Evolutionary conservation across 2,329 filamentous ascomycete species (phyloP), one percentile per base, ranked within the genome.

Genomic region (Sarocladium brachiariae): DNA sequence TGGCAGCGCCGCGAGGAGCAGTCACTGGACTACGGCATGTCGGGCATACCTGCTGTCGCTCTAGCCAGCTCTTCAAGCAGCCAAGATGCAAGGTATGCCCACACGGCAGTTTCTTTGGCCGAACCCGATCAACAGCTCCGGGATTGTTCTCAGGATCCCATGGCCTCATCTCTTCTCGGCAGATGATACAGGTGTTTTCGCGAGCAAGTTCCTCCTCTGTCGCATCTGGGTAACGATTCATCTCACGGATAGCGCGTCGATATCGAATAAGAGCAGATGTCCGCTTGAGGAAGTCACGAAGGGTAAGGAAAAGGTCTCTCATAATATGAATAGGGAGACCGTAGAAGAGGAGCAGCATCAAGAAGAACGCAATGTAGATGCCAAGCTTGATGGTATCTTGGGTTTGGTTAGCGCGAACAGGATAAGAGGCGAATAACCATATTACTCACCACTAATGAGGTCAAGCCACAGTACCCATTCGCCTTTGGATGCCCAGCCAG

Each of bases 111-210:
- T 96, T 97, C 74, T 99, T 99, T 6, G 93, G 89, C 18, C 93
- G 80, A 51, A 87, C 79, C 50, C 92, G 81, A 62, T 97, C 90
- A 52, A 95, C 84, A 51, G 86, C 76, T n/a, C 81, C 84, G 75
- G 57, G 80, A 71, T 64, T 80, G 70, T 69, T 65, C 4, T 56
- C 63, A 1, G 74, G 70, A 52, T 80, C 69, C 87, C 89, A 96
- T 1, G 86, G 83, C 30, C 81, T 81, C 93, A 99, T 99, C 56
- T 95, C 89, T 65, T 99, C 93, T 54, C 93, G 83, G 67, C 93
- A 99, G 51, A 99, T 96, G 59, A 99, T 99, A 67, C 93, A 99
- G 2, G 93, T 95, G 61, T 95, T 89, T 64, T 96, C 92, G 46
- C 87, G 78, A 24, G 76, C 74, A 21, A 99, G 80, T 57, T 99